phyloP scores from a whole-genome alignment of 2,329 filamentous ascomycete species.

The Fusarium bulbicola region DNA sequence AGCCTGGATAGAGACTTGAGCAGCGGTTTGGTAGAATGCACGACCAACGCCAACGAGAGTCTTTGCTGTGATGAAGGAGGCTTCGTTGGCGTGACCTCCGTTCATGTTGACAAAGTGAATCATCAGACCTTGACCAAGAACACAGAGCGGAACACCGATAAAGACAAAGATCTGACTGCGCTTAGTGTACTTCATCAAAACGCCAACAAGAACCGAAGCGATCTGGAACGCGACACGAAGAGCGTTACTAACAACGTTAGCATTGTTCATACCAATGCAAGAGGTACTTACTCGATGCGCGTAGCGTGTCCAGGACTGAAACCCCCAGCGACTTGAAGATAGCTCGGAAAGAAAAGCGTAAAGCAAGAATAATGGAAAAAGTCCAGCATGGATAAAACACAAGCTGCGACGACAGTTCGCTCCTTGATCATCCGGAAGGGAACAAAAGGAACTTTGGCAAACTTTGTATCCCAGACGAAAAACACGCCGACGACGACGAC shows the following conservation, averaged over 20 bases:
- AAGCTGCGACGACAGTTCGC: conserved; percentile 51
- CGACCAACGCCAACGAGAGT: conserved; percentile 48
- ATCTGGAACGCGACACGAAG: conserved; percentile 50
- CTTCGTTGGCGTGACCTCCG: conserved; percentile 43
- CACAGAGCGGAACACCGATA: conserved; percentile 44
- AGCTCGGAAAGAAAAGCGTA: conserved; percentile 52
- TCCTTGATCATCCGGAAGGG: conserved; percentile 52
- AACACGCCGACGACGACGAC: conserved; percentile 40
- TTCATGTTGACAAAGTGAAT: conserved; percentile 44
- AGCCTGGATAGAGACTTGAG: conserved; percentile 46
- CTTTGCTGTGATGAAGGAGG: conserved; percentile 48
- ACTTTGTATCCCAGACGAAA: conserved; percentile 49
- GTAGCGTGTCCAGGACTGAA: conserved; percentile 49
- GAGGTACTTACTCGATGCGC: conserved; percentile 45
- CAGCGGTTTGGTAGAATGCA: conserved; percentile 43
- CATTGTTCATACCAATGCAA: fast-evolving
- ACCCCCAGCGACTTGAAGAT: conserved; percentile 50
- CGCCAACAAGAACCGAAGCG: conserved; percentile 45
- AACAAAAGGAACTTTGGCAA: conserved; percentile 50
- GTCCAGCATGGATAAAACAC: conserved; percentile 49
- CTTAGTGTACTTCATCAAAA: conserved; percentile 50
- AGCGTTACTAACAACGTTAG: conserved; percentile 34
- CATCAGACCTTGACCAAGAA: conserved; percentile 48
- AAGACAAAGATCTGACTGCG: conserved; percentile 46
- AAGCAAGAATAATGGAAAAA: conserved; percentile 51